phyloP scores from a whole-genome alignment of 768 basidiomycete species.

The Tubosaeta sp. region DNA sequence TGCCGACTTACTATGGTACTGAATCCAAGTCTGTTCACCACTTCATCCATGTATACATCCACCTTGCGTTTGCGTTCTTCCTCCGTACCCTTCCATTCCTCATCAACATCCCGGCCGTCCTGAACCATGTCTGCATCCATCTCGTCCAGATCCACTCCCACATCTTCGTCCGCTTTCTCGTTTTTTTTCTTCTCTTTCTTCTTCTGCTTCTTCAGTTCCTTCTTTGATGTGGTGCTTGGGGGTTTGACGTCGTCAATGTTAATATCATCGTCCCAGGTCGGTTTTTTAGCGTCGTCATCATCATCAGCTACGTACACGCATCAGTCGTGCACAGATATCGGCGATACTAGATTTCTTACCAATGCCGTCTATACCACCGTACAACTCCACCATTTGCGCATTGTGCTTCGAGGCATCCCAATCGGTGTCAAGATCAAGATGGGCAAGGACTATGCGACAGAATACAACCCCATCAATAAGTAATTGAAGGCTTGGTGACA shows the following conservation, averaged over 20 bases:
- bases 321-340: neutral
- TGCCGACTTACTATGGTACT: constrained; percentile 78
- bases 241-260: constrained; percentile 64
- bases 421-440: constrained; percentile 84
- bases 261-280: constrained; percentile 89
- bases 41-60: constrained; percentile 87
- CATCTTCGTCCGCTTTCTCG: constrained; percentile 37
- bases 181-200: constrained; percentile 49
- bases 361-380: constrained; percentile 49
- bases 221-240: constrained; percentile 30
- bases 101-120: constrained; percentile 33
- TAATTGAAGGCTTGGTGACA: neutral
- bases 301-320: constrained; percentile 22
- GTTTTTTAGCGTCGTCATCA: constrained; percentile 56
- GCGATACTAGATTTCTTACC: constrained; percentile 14
- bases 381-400: constrained; percentile 72
- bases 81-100: constrained; percentile 84
- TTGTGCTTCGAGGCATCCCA: constrained; percentile 90
- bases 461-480: neutral
- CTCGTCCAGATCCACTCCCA: constrained; percentile 44
- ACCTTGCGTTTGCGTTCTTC: constrained; percentile 82
- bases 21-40: constrained; percentile 81
- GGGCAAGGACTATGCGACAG: constrained; percentile 47
- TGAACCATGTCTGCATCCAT: constrained; percentile 52
- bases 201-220: constrained; percentile 31